A percentile compares a stretch with the other conserved stretches of the same genome.
Evolutionary conservation across 495 filamentous ascomycete genomes (phyloP).

Genomic region (Aeminium ludgeri): DNA sequence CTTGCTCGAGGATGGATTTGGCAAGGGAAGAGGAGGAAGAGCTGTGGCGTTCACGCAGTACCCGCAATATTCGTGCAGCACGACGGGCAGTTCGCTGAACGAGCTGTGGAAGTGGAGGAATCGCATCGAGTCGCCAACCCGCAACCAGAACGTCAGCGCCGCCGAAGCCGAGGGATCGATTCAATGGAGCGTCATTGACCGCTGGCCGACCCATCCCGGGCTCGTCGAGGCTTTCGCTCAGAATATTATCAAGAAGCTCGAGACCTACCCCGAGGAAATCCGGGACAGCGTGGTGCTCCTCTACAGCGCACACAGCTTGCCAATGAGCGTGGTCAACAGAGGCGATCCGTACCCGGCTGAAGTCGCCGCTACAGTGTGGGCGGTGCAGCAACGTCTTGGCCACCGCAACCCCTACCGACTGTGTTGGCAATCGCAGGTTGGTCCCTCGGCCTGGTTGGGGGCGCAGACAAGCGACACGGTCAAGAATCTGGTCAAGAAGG

Average conservation of each 20-base stretch:
- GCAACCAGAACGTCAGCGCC: conserved; percentile 16
- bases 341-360: conserved; percentile 94
- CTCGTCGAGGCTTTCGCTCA: conserved; percentile 79
- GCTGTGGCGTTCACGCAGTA: conserved; percentile 98
- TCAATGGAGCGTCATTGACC: conserved; percentile 93
- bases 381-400: conserved; percentile 79
- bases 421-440: conserved; percentile 97
- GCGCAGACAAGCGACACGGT: conserved; percentile 85
- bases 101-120: conserved; percentile 95
- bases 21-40: conserved; percentile 65
- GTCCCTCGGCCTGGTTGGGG: conserved; percentile 86
- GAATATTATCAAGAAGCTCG: conserved; percentile 71
- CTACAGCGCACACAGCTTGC: conserved; percentile 89
- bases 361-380: conserved; percentile 91
- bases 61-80: conserved; percentile 97
- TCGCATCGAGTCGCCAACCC: conserved; percentile 47
- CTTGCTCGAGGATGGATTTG: conserved; percentile 76
- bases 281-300: conserved; percentile 67
- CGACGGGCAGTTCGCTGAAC: conserved; percentile 88
- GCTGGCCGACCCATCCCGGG: conserved; percentile 85
- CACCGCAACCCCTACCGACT: conserved; percentile 81
- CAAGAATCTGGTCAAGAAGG: conserved; percentile 72
- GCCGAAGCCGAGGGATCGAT: conserved; percentile 48
- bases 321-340: conserved; percentile 92
- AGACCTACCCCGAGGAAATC: conserved; percentile 64